Conservation (phyloP, 1,139 yeast genomes). For the Pichia sp. region DNA sequence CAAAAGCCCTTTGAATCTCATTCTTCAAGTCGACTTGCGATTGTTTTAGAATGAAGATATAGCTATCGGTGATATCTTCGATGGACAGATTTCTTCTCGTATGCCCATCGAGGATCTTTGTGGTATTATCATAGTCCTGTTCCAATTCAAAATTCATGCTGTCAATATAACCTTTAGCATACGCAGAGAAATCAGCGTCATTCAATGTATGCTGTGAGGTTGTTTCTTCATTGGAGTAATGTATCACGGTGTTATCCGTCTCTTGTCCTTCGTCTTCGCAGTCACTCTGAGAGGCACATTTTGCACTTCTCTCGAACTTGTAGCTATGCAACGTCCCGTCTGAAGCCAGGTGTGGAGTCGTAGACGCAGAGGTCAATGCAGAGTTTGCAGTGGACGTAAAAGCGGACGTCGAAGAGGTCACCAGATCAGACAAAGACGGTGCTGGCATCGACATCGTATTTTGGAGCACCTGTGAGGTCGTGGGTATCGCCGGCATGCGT, state of each 20-base stretch:
- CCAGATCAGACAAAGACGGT: not conserved
- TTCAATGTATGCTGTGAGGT: not conserved
- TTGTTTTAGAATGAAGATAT: not conserved
- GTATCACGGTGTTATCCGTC: slow-evolving; percentile 13
- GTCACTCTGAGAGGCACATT: not conserved
- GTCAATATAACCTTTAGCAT: not conserved
- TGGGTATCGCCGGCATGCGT: not conserved
- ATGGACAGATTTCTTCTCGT: not conserved
- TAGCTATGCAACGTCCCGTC: not conserved
- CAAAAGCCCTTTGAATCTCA: slow-evolving; percentile 19
- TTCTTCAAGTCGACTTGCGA: slow-evolving; percentile 1
- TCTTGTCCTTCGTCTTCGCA: not conserved
- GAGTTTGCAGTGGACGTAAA: slow-evolving; percentile 2
- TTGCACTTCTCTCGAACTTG: not conserved
- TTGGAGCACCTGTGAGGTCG: not conserved
- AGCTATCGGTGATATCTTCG: slow-evolving; percentile 3
- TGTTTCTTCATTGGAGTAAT: not conserved
- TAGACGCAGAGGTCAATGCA: not conserved
- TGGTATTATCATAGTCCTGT: not conserved
- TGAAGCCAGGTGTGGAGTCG: slow-evolving; percentile 6
- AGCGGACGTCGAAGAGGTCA: not conserved
- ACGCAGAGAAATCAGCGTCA: not conserved
- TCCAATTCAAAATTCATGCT: not conserved
- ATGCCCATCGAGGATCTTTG: slow-evolving; percentile 3
- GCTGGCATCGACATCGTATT: not conserved